Base-by-base conservation (phyloP, 768 basidiomycete genomes). In the Termitomyces sp. region DNA sequence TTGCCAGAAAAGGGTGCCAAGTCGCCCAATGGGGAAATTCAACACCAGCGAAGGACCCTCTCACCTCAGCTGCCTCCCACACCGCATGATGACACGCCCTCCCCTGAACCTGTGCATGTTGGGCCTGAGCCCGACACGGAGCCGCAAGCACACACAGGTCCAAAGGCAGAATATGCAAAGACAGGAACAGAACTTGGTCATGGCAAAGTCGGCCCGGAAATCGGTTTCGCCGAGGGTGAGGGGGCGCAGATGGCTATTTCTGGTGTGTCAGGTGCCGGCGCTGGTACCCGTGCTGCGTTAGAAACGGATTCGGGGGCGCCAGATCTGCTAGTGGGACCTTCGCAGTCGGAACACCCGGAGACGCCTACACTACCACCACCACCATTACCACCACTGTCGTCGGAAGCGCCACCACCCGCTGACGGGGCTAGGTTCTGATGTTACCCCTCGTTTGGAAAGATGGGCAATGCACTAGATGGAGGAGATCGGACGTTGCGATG, bases 1-100 rank as follows among this genome's bases (percentile, higher is more conserved):
- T 18, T 26, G 47, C 53, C 43, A 4, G 62, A 61, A 55, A 55
- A 59, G 33, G 33, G 18, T 24, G 57, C 12, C 51, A 57, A 45
- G 58, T 20, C 3, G 42, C 49, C 42, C 13, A 36, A 44, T 34
- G 57, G 39, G 44, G 62, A 48, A 43, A 37, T 9, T 6, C 46
- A 26, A 54, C 18, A 30, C 7, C 53, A 45, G 33, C 40, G 48
- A 43, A 53, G 53, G 50, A 57, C 46, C 32, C 34, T 48, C 22
- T 53, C 56, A 16, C 56, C 62, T 9, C 53, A 49, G 22, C 49
- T 60, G 43, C 54, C 56, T 40, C 34, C 34, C 9, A 47, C 58
- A 18, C 56, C 62, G 10, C 59, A 49, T 58, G 57, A 49, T 58
- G 57, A 56, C 57, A 56, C 36, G 14, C 51, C 42, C 14, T n/a